Evolutionary conservation across 2,329 filamentous ascomycete species (phyloP), one percentile per base, ranked within the genome.

Genomic region (Cladophialophora exuberans): DNA sequence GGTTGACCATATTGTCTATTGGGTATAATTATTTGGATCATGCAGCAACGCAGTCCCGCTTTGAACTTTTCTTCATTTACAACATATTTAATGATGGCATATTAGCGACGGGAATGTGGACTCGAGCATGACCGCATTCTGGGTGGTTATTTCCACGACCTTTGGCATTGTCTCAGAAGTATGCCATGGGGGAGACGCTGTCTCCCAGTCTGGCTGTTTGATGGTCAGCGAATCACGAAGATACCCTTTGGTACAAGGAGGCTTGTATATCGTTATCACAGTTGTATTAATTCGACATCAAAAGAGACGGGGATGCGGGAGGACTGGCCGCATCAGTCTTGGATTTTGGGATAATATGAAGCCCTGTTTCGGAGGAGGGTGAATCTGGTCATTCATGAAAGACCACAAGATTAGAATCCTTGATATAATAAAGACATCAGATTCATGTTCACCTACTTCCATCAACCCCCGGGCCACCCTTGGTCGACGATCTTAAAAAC

Each of bases 181-280:
- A 39, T 15, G 35, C 22, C n/a, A n/a, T n/a, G n/a, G n/a, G n/a
- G n/a, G n/a, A n/a, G n/a, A n/a, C n/a, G n/a, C n/a, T n/a, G n/a
- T n/a, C n/a, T n/a, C n/a, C n/a, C n/a, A n/a, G 18, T 25, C 22
- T 42, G 17, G 13, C 22, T 22, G 10, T 15, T 17, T n/a, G 15
- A n/a, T 26, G 4, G 23, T 3, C 42, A 13, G 28, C 10, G 26
- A 45, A n/a, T 42, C 22, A 17, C 22, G 9, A 42, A 23, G 39
- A 42, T 42, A 42, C 39, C 39, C 39, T 26, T 42, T 49, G 33
- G 17, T 17, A 33, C 2, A 23, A 11, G 18, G 15, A 10, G 10
- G 20, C 22, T 49, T 49, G 46, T 49, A 49, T 38, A 49, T 22
- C 35, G 39, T 7, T 25, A 41, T 35, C 20, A 49, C 13, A 49